Conservation (phyloP, 2,329 filamentous ascomycete genomes). For the Rosellinia necatrix region DNA sequence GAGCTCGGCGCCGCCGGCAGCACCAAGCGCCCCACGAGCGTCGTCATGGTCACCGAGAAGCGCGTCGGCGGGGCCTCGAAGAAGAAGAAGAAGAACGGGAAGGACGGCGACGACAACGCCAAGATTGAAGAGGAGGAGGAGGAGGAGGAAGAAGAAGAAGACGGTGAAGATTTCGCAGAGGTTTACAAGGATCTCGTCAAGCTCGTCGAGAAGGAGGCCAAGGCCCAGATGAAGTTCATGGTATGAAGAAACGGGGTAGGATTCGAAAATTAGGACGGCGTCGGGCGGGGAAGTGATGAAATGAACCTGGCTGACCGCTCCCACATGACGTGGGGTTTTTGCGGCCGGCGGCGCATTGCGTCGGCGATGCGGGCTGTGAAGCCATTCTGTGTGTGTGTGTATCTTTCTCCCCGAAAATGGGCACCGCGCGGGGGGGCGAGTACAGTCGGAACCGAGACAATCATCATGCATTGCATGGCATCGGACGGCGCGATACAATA, state of each 20-base stretch:
- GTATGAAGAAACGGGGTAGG: conserved; percentile 37
- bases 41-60: conserved; percentile 82
- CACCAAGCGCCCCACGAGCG: conserved; percentile 95
- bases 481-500: neutral
- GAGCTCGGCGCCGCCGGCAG: conserved; percentile 92
- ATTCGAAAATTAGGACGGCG: too few relatives aligned
- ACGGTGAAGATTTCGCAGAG: conserved; percentile 65
- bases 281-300: neutral
- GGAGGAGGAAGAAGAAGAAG: conserved; percentile 46
- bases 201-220: conserved; percentile 67
- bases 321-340: too few relatives aligned
- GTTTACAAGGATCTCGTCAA: conserved; percentile 68
- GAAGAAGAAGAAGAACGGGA: conserved; percentile 40
- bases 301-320: too few relatives aligned
- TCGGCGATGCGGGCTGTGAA: neutral
- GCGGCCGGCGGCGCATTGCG: too few relatives aligned
- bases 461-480: too few relatives aligned
- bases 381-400: too few relatives aligned
- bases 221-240: conserved; percentile 53
- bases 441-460: too few relatives aligned
- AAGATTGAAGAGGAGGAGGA: conserved; percentile 52
- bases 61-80: conserved; percentile 42
- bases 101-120: conserved; percentile 58
- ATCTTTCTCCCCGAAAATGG: neutral
- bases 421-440: neutral